Percentiles rank a stretch among this genome's conserved stretches.
These are phyloP conservation scores for Mycena latifolia DNA, from an alignment of 768 basidiomycete genomes.

Conservation along the genomic window DNA sequence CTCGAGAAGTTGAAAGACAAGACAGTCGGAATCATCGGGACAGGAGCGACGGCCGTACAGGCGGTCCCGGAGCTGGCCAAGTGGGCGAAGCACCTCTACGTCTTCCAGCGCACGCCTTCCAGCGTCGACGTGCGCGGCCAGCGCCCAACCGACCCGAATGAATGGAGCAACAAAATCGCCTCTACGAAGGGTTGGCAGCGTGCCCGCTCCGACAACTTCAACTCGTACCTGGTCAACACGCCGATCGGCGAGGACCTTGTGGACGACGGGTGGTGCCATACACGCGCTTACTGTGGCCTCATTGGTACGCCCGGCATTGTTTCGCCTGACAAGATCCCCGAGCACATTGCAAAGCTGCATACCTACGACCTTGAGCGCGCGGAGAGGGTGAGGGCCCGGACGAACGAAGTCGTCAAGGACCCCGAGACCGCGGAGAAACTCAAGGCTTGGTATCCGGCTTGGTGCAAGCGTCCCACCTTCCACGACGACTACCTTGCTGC, in stretches of 20 bases:
- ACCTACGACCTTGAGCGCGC: slow-evolving; percentile 13
- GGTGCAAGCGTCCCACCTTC: slow-evolving; percentile 39
- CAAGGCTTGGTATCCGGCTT: slow-evolving; percentile 34
- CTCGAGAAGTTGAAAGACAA: slow-evolving; percentile 31
- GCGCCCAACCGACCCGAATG: slow-evolving; percentile 21
- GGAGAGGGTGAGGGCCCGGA: slow-evolving; percentile 8
- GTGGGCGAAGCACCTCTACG: slow-evolving; percentile 31
- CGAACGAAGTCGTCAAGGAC: slow-evolving; percentile 28
- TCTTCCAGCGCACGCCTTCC: slow-evolving; percentile 38
- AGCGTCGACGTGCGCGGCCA: slow-evolving; percentile 34
- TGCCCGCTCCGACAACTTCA: slow-evolving; percentile 26
- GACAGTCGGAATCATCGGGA: slow-evolving; percentile 33
- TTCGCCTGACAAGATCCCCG: slow-evolving; percentile 13
- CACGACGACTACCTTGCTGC: slow-evolving; percentile 37
- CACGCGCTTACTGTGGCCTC: slow-evolving; percentile 10
- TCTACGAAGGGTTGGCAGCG: slow-evolving; percentile 29
- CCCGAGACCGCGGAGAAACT: slow-evolving; percentile 22
- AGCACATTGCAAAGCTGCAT: slow-evolving; percentile 15
- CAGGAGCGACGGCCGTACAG: slow-evolving; percentile 37
- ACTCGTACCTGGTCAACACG: not conserved
- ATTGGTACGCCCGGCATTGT: slow-evolving; percentile 23
- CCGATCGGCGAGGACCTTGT: slow-evolving; percentile 24
- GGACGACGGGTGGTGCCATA: slow-evolving; percentile 20
- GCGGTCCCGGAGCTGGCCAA: slow-evolving; percentile 31
- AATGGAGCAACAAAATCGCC: slow-evolving; percentile 26